Evolutionary conservation across 2,329 filamentous ascomycete species (phyloP).

Genomic region (Curvularia sp.): DNA sequence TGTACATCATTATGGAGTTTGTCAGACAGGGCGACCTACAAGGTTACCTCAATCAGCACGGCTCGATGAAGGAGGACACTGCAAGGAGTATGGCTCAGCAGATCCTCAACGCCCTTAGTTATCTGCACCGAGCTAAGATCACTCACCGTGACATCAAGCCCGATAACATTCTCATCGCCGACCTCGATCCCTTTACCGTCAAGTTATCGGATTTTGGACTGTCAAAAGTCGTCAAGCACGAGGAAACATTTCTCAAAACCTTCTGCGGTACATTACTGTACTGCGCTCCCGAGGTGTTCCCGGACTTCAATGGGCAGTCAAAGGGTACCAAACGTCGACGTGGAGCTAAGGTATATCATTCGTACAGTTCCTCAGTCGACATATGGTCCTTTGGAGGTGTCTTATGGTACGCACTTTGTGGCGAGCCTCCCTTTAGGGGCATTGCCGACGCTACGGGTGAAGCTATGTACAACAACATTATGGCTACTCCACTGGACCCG

Average conservation of each 20-base stretch:
- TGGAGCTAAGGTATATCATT: slow-evolving; percentile 57
- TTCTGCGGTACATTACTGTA: slow-evolving; percentile 97
- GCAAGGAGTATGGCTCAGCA: slow-evolving; percentile 77
- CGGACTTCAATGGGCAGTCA: slow-evolving; percentile 73
- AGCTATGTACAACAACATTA: slow-evolving; percentile 84
- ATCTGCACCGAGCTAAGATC: slow-evolving; percentile 86
- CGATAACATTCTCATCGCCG: slow-evolving; percentile 90
- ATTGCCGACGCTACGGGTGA: slow-evolving; percentile 77
- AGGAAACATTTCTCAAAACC: slow-evolving; percentile 91
- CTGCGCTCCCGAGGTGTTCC: slow-evolving; percentile 96
- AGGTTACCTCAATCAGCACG: slow-evolving; percentile 69
- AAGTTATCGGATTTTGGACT: slow-evolving; percentile 97
- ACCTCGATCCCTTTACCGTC: slow-evolving; percentile 74
- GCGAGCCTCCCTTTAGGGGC: slow-evolving; percentile 80
- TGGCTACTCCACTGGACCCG: slow-evolving; percentile 76
- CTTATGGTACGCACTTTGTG: slow-evolving; percentile 83
- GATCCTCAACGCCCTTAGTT: slow-evolving; percentile 80
- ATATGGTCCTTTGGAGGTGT: slow-evolving; percentile 97
- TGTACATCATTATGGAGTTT: slow-evolving; percentile 98
- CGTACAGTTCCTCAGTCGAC: slow-evolving; percentile 91
- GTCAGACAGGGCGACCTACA: slow-evolving; percentile 84
- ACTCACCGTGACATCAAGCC: slow-evolving; percentile 99
- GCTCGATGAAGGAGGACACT: slow-evolving; percentile 69
- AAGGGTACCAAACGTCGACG: slow-evolving; percentile 70
- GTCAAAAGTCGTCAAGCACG: slow-evolving; percentile 90